Percentiles rank a stretch among this genome's conserved stretches.
phyloP scores from a whole-genome alignment of 192 early-diverging fungal species.

The Haplosporangium gracile region DNA sequence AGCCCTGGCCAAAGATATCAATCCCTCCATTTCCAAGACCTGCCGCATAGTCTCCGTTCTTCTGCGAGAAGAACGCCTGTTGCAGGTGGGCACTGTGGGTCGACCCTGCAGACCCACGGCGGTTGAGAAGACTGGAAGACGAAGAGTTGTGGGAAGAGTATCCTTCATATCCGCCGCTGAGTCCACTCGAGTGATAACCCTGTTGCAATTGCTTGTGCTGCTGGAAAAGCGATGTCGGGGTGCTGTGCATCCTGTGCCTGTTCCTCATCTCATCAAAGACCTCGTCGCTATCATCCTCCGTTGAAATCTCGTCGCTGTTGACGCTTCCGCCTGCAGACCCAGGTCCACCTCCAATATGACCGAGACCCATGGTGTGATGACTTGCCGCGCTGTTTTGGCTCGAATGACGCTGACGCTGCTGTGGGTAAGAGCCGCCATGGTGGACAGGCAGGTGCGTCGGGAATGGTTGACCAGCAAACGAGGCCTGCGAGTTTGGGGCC shows the following conservation, averaged over 20 bases:
- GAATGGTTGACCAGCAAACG: slow-evolving; percentile 22
- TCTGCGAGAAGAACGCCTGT: slow-evolving; percentile 29
- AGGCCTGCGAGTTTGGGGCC: not conserved
- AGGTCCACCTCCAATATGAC: slow-evolving; percentile 45
- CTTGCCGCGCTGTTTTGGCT: slow-evolving; percentile 55
- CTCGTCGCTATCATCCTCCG: slow-evolving; percentile 55
- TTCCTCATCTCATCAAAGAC: slow-evolving; percentile 54
- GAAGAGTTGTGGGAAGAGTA: slow-evolving; percentile 40
- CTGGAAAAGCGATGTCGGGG: slow-evolving; percentile 11
- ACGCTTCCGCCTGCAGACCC: slow-evolving; percentile 52
- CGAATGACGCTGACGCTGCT: slow-evolving; percentile 52
- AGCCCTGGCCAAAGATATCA: slow-evolving; percentile 28
- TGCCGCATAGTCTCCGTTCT: slow-evolving; percentile 9
- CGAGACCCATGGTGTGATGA: slow-evolving; percentile 51
- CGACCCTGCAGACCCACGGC: slow-evolving; percentile 44
- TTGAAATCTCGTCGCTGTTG: slow-evolving; percentile 50
- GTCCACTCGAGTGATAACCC: not conserved
- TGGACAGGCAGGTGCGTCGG: slow-evolving; percentile 29
- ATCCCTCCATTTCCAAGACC: slow-evolving; percentile 3
- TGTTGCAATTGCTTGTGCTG: slow-evolving; percentile 23
- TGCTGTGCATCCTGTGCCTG: slow-evolving; percentile 35
- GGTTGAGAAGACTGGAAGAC: slow-evolving; percentile 32
- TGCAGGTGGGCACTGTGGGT: slow-evolving; percentile 27
- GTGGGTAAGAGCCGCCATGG: slow-evolving; percentile 25
- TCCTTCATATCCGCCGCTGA: slow-evolving; percentile 30